Evolutionary conservation across 2,329 filamentous ascomycete species (phyloP).

Genomic region (Knoxdaviesia proteae): DNA sequence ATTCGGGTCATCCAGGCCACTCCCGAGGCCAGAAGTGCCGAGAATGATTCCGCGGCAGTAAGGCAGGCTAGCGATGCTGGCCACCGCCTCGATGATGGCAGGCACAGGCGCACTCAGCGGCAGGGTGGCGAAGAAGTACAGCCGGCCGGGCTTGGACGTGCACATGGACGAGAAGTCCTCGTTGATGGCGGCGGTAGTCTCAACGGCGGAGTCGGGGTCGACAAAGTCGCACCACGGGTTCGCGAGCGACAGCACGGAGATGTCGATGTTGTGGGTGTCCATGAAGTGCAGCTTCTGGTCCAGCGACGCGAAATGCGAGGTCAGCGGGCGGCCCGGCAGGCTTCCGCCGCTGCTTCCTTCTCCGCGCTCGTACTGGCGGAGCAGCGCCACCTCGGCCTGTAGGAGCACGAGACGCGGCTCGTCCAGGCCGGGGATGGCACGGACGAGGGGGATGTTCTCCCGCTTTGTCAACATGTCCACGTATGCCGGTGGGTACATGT

Average conservation of each 20-base stretch:
- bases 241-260: slow-evolving; percentile 70
- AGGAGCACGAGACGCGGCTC: slow-evolving; percentile 48
- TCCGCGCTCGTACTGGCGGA: slow-evolving; percentile 30
- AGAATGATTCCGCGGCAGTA: slow-evolving; percentile 74
- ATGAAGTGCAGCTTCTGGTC: slow-evolving; percentile 70
- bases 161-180: slow-evolving; percentile 59
- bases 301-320: slow-evolving; percentile 64
- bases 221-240: slow-evolving; percentile 93
- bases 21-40: slow-evolving; percentile 62
- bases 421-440: slow-evolving; percentile 34
- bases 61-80: slow-evolving; percentile 35
- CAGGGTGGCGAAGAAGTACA: slow-evolving; percentile 70
- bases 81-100: slow-evolving; percentile 43
- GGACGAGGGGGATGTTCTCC: slow-evolving; percentile 46
- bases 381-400: slow-evolving; percentile 22
- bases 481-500: slow-evolving; percentile 48
- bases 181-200: slow-evolving; percentile 37
- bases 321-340: slow-evolving; percentile 61
- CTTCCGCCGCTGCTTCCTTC: slow-evolving; percentile 16
- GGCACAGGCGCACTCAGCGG: slow-evolving; percentile 49
- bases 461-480: slow-evolving; percentile 38
- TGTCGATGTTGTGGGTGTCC: slow-evolving; percentile 61
- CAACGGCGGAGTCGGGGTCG: slow-evolving; percentile 33
- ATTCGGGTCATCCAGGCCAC: slow-evolving; percentile 56
- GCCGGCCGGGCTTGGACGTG: slow-evolving; percentile 36